Base-by-base conservation (phyloP, 2,329 filamentous ascomycete genomes). In the Pyrenochaeta sp. region DNA sequence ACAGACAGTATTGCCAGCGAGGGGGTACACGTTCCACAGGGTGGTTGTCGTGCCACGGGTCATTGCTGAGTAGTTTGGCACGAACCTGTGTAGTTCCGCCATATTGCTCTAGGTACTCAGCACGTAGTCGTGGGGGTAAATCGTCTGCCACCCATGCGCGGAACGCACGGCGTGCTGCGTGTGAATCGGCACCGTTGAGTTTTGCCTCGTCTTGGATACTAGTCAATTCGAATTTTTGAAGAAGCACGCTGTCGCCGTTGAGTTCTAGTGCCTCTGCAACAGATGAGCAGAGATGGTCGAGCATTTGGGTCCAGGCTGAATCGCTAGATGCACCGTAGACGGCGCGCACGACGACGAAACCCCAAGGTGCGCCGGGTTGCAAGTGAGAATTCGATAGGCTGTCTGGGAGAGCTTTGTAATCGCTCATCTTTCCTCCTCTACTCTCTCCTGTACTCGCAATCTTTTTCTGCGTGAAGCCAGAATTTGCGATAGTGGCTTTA, bases 71-170 rank as follows among this genome's bases (percentile, higher is more conserved):
- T 19, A 53, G 26, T 20, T 45, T 51, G 23, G 10, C 23, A 14
- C 35, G 37, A 32, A 46, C 26, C 14, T 47, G 29, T 13, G 29
- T 29, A 6, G 27, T 14, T 23, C 37, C 37, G 21, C 53, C 49
- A 26, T 23, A 41, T 18, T 23, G 14, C 27, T 48, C 49, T 7
- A 29, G 22, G 18, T 14, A 36, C n/a, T 36, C 34, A 18, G 50
- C 9, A 15, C 19, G 29, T 13, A 57, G 43, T 15, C 50, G 50
- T 24, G 36, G 41, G n/a, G 53, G 37, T 20, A 57, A 38, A 35
- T 57, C 50, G 37, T 29, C 35, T 18, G 48, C 48, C 26, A 48
- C 45, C 51, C 54, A 58, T 14, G 45, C 45, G 30, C 45, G 48
- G 27, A 55, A 55, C 21, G 41, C 48, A 15, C 43, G 31, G 15